phyloP scores from a whole-genome alignment of 176 grass and related monocot genomes.

The Thalia dealbata region DNA sequence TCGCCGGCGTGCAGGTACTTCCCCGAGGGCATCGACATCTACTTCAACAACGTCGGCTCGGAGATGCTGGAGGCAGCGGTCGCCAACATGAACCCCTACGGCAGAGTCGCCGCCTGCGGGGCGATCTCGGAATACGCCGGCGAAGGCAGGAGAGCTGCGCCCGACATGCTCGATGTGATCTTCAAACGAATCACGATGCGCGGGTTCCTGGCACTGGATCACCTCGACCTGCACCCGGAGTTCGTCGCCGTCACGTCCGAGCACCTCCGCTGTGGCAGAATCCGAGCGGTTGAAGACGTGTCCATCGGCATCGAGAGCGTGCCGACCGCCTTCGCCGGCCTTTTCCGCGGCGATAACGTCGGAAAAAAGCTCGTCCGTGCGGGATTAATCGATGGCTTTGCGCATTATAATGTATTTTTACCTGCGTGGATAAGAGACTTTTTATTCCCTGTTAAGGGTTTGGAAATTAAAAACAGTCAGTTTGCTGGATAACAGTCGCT shows the following conservation, averaged over 20 bases:
- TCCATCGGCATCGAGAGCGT: conserved; percentile 33
- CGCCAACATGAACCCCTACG: conserved; percentile 47
- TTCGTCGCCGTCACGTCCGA: conserved; percentile 19
- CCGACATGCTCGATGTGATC: conserved; percentile 30
- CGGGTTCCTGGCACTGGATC: conserved; percentile 38
- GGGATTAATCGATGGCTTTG: too few species aligned
- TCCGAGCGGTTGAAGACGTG: conserved; percentile 31
- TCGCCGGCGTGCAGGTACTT: conserved; percentile 29
- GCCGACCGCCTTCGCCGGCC: conserved; percentile 28
- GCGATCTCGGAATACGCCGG: conserved; percentile 47
- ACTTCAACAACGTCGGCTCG: conserved; percentile 23
- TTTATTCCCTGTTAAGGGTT: too few species aligned
- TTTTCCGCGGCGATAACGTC: conserved; percentile 30
- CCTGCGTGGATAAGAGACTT: too few species aligned
- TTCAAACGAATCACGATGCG: conserved; percentile 51
- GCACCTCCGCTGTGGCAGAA: conserved; percentile 25
- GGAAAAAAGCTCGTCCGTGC: conserved; percentile 49
- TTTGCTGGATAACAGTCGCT: too few species aligned
- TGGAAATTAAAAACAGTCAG: too few species aligned
- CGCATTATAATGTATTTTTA: too few species aligned
- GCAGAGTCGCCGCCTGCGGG: conserved; percentile 39
- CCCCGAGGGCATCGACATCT: conserved; percentile 49
- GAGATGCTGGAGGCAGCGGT: conserved; percentile 41
- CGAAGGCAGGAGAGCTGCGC: conserved; percentile 7
- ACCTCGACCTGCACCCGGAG: conserved; percentile 18